phyloP scores from a whole-genome alignment of 2,329 filamentous ascomycete genomes.

The Thelonectria rubi region DNA sequence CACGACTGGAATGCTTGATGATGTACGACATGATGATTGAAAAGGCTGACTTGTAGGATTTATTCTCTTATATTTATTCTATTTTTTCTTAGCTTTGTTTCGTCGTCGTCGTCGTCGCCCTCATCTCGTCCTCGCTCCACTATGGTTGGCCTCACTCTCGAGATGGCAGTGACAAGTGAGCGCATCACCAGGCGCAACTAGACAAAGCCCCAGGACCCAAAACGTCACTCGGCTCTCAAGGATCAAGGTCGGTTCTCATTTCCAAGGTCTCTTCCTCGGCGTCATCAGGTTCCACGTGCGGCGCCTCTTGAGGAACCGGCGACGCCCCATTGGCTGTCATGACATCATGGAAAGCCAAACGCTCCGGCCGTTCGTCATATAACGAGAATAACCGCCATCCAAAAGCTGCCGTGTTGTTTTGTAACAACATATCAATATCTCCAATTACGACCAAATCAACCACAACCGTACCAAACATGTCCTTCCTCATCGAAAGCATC shows the following conservation, averaged over 20 bases:
- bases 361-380: constrained; percentile 31
- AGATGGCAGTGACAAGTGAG: constrained; percentile 10
- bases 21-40: constrained; percentile 22
- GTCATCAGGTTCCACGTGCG: constrained; percentile 42
- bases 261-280: constrained; percentile 25
- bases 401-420: no score
- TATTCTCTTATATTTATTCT: neutral
- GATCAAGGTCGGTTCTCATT: constrained; percentile 1
- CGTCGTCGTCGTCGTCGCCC: neutral
- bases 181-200: constrained; percentile 12
- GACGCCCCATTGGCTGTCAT: constrained; percentile 33
- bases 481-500: constrained; percentile 59
- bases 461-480: constrained; percentile 52
- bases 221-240: constrained; percentile 6
- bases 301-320: constrained; percentile 30
- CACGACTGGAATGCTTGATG: constrained; percentile 27
- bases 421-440: neutral
- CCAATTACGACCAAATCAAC: constrained; percentile 12
- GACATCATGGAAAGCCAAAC: constrained; percentile 41
- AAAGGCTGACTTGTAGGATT: neutral
- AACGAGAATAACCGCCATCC: constrained; percentile 11
- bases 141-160: neutral
- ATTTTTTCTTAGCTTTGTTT: neutral
- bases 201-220: constrained; percentile 2
- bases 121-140: neutral